Evolutionary conservation across 495 filamentous ascomycete species (phyloP), one percentile per base, ranked within the genome.

Genomic region (Penicillium malachiteum): DNA sequence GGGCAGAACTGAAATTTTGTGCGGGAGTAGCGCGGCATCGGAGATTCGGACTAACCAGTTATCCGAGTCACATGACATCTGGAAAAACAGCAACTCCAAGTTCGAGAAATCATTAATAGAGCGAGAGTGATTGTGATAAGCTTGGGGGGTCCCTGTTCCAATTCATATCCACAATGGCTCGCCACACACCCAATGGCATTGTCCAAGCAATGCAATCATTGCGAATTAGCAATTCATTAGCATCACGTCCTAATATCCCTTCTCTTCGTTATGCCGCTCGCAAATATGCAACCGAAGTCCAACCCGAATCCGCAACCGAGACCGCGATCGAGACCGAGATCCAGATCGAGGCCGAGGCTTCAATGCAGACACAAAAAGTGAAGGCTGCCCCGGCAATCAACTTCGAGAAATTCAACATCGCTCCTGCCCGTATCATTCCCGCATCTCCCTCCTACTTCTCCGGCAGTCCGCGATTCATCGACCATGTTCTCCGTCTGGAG

Each of bases 391-490:
- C 76, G 6, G 67, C 76, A 57, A 77, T 81, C 59, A 67, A 81
- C 52, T 75, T 78, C 54, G 39, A 50, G 26, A 54, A 55, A 11
- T 68, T 76, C 50, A 18, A 48, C 10, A 30, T 54, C 13, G 54
- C 46, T 26, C 71, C 77, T 47, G 84, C 89, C 53, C 89, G 94
- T 50, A 75, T 95, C 26, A 75, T 96, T 35, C 94, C 94, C 14
- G 79, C 81, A 0, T 96, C 94, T 7, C 87, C 90, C 2, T 91
- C 92, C 44, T 99, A 97, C 75, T 99, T 97, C 80, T 92, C 91
- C 57, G 87, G 85, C 33, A 87, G 82, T 38, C 88, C 92, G 3
- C 76, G 78, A 35, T 97, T 95, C 79, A 93, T 87, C 74, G 94
- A 99, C 71, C 82, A 88, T 67, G 81, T 89, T 61, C 81, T 99